Evolutionary conservation across 2,329 filamentous ascomycete genomes (phyloP).

Genomic region (Pezicula rhizophila): DNA sequence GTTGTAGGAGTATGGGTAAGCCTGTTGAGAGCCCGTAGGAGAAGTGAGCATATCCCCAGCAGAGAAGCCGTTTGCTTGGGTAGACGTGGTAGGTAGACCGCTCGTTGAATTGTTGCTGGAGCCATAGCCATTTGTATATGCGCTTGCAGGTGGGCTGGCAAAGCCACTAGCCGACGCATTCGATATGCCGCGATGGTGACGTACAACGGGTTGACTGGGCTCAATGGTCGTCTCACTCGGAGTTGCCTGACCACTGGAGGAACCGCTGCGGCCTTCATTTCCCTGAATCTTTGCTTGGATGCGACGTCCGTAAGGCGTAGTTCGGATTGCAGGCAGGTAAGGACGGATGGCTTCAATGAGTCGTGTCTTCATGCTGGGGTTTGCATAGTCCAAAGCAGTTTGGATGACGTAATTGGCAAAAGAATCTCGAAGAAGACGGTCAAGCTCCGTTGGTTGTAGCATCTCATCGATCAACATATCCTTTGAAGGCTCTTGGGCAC

Average conservation of each 20-base stretch:
- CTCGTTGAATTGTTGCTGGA: slow-evolving; percentile 13
- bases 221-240: slow-evolving; percentile 18
- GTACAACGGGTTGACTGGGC: slow-evolving; percentile 18
- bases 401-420: slow-evolving; percentile 98
- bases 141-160: slow-evolving; percentile 13
- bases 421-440: slow-evolving; percentile 82
- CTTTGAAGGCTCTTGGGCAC: slow-evolving; percentile 67
- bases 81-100: slow-evolving; percentile 13
- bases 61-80: slow-evolving; percentile 17
- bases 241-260: slow-evolving; percentile 25
- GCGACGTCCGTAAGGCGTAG: slow-evolving; percentile 89
- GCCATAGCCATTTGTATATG: slow-evolving; percentile 22
- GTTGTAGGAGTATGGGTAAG: slow-evolving; percentile 23
- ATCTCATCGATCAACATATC: slow-evolving; percentile 84
- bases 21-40: slow-evolving; percentile 12
- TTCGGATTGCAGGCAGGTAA: slow-evolving; percentile 75
- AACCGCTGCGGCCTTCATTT: slow-evolving; percentile 37
- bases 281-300: slow-evolving; percentile 81
- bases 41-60: slow-evolving; percentile 19
- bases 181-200: slow-evolving; percentile 27
- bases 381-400: slow-evolving; percentile 84
- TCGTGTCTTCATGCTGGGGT: slow-evolving; percentile 63
- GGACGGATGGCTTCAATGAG: slow-evolving; percentile 83
- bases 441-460: slow-evolving; percentile 68
- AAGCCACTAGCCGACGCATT: slow-evolving; percentile 22